A percentile compares a stretch with the other conserved stretches of the same genome.
Evolutionary conservation across 768 basidiomycete species (phyloP).

Genomic region (Suillus cothurnatus): DNA sequence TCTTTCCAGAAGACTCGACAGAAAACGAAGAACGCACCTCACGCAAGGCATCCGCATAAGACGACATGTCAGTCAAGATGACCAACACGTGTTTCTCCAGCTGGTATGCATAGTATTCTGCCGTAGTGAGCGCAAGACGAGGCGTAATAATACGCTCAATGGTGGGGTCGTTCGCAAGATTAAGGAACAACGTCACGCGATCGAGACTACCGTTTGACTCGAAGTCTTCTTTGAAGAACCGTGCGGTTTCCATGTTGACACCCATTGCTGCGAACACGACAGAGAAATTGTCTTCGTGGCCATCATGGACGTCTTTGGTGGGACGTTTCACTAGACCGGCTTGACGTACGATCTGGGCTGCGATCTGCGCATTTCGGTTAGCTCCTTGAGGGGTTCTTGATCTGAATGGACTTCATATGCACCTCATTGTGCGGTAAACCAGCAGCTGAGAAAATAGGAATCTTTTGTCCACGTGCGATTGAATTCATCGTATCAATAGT

Average conservation of each 20-base stretch:
- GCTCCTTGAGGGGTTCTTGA: background rate
- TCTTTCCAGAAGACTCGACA: constrained; percentile 7
- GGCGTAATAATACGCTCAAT: constrained; percentile 99
- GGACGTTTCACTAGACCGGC: constrained; percentile 96
- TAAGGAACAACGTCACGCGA: constrained; percentile 97
- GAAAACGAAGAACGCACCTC: constrained; percentile 56
- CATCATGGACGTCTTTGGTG: constrained; percentile 96
- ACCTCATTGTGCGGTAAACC: constrained; percentile 99
- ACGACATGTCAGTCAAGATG: constrained; percentile 99
- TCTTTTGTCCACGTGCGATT: constrained; percentile 99
- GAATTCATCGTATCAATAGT: constrained; percentile 99
- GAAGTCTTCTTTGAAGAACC: constrained; percentile 99
- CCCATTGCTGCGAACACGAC: constrained; percentile 99
- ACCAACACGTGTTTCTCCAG: constrained; percentile 99
- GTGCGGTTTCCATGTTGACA: constrained; percentile 99
- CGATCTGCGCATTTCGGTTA: constrained; percentile 62
- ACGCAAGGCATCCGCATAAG: constrained; percentile 94
- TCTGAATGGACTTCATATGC: constrained; percentile 11
- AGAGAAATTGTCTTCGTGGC: constrained; percentile 99
- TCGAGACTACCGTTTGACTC: constrained; percentile 98
- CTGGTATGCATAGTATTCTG: constrained; percentile 99
- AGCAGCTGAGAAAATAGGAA: constrained; percentile 98
- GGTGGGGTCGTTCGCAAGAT: constrained; percentile 98
- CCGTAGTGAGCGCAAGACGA: constrained; percentile 95
- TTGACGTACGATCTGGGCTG: constrained; percentile 99